Conservation (phyloP, 2,329 filamentous ascomycete genomes). For the Neonectria neomacrospora region DNA sequence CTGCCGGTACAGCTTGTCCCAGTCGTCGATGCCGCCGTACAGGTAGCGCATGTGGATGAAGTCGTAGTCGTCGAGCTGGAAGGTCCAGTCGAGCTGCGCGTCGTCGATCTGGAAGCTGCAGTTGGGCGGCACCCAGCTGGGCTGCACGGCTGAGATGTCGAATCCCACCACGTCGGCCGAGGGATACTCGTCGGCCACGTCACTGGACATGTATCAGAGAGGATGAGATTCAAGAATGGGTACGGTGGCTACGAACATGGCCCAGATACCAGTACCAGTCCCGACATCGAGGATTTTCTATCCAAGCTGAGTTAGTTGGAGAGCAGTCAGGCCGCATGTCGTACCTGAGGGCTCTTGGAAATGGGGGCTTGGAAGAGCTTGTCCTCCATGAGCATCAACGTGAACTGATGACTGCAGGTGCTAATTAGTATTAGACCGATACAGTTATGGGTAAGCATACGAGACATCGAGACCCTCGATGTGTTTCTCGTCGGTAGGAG, state of each 20-base stretch:
- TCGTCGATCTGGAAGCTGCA: conserved; percentile 51
- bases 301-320: background rate
- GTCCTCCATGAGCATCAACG: conserved; percentile 46
- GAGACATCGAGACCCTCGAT: conserved; percentile 29
- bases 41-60: conserved; percentile 69
- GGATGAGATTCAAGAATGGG: background rate
- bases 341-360: conserved; percentile 22
- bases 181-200: conserved; percentile 47
- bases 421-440: background rate
- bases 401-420: conserved; percentile 25
- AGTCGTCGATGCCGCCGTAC: conserved; percentile 67
- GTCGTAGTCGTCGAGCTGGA: conserved; percentile 58
- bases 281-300: conserved; percentile 59
- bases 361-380: conserved; percentile 50
- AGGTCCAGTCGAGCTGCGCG: conserved; percentile 57
- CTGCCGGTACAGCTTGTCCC: conserved; percentile 64
- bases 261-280: conserved; percentile 69
- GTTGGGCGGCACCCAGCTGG: conserved; percentile 46
- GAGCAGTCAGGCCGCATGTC: accelerated
- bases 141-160: conserved; percentile 51
- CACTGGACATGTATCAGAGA: conserved; percentile 19
- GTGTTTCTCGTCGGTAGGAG: conserved; percentile 33
- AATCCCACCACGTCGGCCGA: conserved; percentile 47
- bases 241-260: conserved; percentile 39
- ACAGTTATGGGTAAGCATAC: conserved; percentile 8